These are phyloP conservation scores for Pulveroboletus sp. DNA, from an alignment of 768 basidiomycete genomes.

Conservation along the genomic window DNA sequence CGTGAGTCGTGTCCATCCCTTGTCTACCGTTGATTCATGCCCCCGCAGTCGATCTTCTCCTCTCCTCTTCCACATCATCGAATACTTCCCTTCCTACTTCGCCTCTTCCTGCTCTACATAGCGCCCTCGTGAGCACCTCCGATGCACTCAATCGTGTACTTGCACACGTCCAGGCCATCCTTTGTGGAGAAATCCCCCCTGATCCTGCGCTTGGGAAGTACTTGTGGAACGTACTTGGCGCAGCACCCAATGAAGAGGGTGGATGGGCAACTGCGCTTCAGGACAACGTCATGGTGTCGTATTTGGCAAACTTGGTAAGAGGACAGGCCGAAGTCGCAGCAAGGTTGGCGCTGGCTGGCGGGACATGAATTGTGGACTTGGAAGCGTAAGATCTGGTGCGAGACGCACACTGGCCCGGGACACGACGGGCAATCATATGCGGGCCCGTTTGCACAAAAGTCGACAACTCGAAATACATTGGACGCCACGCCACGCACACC, in stretches of 20 bases:
- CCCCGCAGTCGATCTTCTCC: constrained; percentile 70
- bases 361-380: constrained; percentile 16
- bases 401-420: background rate
- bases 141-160: constrained; percentile 83
- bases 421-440: background rate
- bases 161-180: constrained; percentile 75
- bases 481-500: background rate
- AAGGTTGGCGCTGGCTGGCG: constrained; percentile 70
- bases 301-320: constrained; percentile 88
- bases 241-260: constrained; percentile 68
- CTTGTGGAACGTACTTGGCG: constrained; percentile 78
- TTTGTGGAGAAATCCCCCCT: constrained; percentile 71
- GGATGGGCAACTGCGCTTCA: constrained; percentile 76
- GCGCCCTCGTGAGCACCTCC: constrained; percentile 61
- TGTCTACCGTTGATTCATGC: constrained; percentile 4
- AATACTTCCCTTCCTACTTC: constrained; percentile 38
- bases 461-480: background rate
- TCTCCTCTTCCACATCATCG: constrained; percentile 45
- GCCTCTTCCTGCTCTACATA: constrained; percentile 49
- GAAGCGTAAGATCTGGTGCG: constrained; percentile 4
- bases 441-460: too few relatives aligned
- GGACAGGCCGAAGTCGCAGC: constrained; percentile 91
- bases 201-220: constrained; percentile 87
- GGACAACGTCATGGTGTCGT: constrained; percentile 93
- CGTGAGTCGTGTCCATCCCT: constrained; percentile 45